Evolutionary conservation across 169 alveolate species (phyloP), one percentile per base, ranked within the genome.

Genomic region (Plasmodium vinckei): DNA sequence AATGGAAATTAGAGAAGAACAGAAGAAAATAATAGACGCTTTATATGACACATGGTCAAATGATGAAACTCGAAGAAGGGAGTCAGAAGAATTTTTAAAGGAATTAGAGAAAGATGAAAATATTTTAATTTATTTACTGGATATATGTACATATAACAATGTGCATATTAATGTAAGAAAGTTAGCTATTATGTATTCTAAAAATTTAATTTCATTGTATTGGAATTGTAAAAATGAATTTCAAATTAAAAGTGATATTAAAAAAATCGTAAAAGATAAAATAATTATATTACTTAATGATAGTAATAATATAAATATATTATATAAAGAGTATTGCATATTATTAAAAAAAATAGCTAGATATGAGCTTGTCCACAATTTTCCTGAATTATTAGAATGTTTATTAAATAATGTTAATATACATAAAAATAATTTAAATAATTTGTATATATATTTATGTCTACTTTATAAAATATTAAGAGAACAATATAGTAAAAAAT

Each of bases 21-120:
- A 82, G 13, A 70, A 19, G 33, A 68, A 53, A 56, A 82, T 82
- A 23, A 57, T 82, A 23, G 90, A 82, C 23, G 90, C 75, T 12
- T 54, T 82, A 5, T 82, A 82, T 49, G 90, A 82, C 57, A 67
- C 90, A 5, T 82, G 90, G 79, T 82, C 90, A 12, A 82, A 82
- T 12, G 90, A 82, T 17, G 49, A 82, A 15, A 68, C 42, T 0
- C 70, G 71, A 1, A 65, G 90, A 56, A 67, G 65, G 17, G 90
- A 82, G 15, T 51, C 90, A 0, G 90, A 82, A 49, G 15, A 27
- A 39, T 10, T 82, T 27, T 60, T 82, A 15, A 67, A 25, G 9
- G 56, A 82, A 4, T 67, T n/a, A 7, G 90, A 82, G 56, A 82
- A 82, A 60, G 82, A 67, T 19, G 73, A 65, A 5, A 19, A 33